phyloP scores from a whole-genome alignment of 495 filamentous ascomycete genomes.

The Penicillium canariense region DNA sequence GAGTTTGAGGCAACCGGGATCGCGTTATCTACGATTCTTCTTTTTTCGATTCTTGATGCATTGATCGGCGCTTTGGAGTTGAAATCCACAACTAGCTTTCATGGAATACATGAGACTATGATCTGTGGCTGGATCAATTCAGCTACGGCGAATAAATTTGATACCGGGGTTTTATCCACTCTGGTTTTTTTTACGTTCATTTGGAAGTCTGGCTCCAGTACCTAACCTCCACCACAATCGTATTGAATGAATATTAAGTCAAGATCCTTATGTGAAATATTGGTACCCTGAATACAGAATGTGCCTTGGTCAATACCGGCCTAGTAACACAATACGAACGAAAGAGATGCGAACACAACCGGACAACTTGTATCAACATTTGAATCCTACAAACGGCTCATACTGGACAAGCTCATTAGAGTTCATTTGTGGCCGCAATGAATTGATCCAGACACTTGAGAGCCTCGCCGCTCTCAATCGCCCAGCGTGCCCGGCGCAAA shows the following conservation, averaged over 20 bases:
- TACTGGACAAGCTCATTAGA: constrained; percentile 17
- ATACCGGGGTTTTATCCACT: not conserved
- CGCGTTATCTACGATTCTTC: constrained; percentile 5
- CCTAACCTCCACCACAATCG: not conserved
- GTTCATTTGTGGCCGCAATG: constrained; percentile 57
- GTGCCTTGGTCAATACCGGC: not conserved
- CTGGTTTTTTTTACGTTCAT: not conserved
- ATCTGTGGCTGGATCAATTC: constrained; percentile 2
- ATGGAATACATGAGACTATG: constrained; percentile 11
- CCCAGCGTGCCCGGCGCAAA: constrained; percentile 77
- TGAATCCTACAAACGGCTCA: not conserved
- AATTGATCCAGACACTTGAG: constrained; percentile 70
- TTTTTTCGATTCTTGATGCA: constrained; percentile 23
- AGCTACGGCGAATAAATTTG: not conserved
- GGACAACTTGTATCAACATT: not conserved
- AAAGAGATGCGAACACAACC: not conserved
- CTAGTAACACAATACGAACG: not conserved
- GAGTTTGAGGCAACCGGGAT: constrained; percentile 16
- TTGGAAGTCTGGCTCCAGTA: not conserved
- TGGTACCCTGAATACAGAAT: not conserved
- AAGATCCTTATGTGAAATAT: not conserved
- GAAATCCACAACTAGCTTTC: constrained; percentile 7
- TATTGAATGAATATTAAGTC: not conserved
- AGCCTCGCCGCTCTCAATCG: constrained; percentile 76
- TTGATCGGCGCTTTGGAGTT: constrained; percentile 35